A percentile compares a stretch with the other conserved stretches of the same genome.
phyloP scores from a whole-genome alignment of 495 filamentous ascomycete species.

The Cladorrhinum samala region DNA sequence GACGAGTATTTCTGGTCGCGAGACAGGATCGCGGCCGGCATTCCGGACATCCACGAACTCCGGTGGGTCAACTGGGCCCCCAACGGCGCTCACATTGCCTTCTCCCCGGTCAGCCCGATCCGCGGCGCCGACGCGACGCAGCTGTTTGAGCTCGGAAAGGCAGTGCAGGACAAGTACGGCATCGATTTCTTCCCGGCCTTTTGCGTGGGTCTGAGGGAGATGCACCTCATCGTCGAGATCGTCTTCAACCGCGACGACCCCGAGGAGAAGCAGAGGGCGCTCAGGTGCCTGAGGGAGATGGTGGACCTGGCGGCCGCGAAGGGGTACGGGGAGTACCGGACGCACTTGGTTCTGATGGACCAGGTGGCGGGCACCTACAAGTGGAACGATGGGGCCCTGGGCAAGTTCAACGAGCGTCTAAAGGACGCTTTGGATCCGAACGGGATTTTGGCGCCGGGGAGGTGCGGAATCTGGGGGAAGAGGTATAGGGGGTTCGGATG shows the following conservation, averaged over 20 bases:
- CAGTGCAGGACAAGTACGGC: slow-evolving; percentile 32
- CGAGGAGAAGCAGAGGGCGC: slow-evolving; percentile 28
- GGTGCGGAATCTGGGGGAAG: slow-evolving; percentile 52
- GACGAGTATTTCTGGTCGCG: slow-evolving; percentile 30
- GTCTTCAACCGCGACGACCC: slow-evolving; percentile 45
- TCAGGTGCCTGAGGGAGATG: slow-evolving; percentile 40
- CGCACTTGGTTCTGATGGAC: slow-evolving; percentile 51
- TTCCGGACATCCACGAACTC: slow-evolving; percentile 45
- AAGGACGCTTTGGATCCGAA: slow-evolving; percentile 57
- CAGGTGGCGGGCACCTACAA: slow-evolving; percentile 54
- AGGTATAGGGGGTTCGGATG: slow-evolving; percentile 36
- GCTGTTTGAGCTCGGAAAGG: slow-evolving; percentile 39
- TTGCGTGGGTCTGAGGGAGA: slow-evolving; percentile 47
- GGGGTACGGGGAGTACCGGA: slow-evolving; percentile 54
- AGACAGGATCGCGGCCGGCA: slow-evolving; percentile 29
- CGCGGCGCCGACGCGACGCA: slow-evolving; percentile 43
- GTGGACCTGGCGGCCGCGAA: slow-evolving; percentile 41
- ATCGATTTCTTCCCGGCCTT: slow-evolving; percentile 51
- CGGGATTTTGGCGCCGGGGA: slow-evolving; percentile 50
- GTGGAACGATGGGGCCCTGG: slow-evolving; percentile 46
- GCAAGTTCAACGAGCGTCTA: slow-evolving; percentile 49
- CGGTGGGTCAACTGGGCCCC: slow-evolving; percentile 52
- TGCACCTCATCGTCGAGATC: slow-evolving; percentile 54
- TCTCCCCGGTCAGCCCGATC: slow-evolving; percentile 51
- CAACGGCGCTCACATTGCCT: slow-evolving; percentile 52